These are phyloP conservation scores for Penicillium longicatenatum DNA, from an alignment of 495 filamentous ascomycete species.

Conservation along the genomic window DNA sequence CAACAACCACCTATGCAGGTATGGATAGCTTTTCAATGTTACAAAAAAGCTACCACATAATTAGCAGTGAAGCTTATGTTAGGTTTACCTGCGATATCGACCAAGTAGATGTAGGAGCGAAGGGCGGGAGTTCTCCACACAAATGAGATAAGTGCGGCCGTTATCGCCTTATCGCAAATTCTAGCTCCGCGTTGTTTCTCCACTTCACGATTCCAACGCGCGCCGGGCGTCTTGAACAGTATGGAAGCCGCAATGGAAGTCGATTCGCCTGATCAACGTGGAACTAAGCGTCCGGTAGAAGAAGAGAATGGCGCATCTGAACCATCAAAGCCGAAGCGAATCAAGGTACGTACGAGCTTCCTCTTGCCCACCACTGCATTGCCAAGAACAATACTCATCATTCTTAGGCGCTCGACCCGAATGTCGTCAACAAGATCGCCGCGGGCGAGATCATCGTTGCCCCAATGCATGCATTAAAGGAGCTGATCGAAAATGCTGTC, in stretches of 20 bases:
- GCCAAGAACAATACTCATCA: not conserved
- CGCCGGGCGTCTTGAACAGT: conserved; percentile 6
- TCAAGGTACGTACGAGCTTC: conserved; percentile 48
- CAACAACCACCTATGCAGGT: conserved; percentile 14
- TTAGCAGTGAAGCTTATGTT: not conserved
- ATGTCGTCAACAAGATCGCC: conserved; percentile 98
- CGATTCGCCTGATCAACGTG: conserved; percentile 46
- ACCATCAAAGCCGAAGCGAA: conserved; percentile 61
- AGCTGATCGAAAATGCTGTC: conserved; percentile 96
- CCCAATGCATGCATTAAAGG: conserved; percentile 95
- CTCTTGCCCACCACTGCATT: not conserved
- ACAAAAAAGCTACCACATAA: not conserved
- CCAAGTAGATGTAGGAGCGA: conserved; percentile 3
- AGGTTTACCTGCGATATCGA: not conserved
- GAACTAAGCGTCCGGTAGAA: conserved; percentile 65
- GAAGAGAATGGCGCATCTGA: conserved; percentile 35
- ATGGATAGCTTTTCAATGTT: not conserved
- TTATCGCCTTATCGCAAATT: conserved; percentile 29
- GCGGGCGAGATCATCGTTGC: conserved; percentile 99
- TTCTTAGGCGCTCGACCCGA: conserved; percentile 78
- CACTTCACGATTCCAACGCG: conserved; percentile 21
- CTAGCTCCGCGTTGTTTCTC: conserved; percentile 18
- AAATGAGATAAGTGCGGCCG: conserved; percentile 12
- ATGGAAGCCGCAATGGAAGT: conserved; percentile 54
- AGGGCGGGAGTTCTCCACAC: conserved; percentile 9